Conservation (phyloP, 2,329 filamentous ascomycete genomes). For the Hypoxylon sp. region DNA sequence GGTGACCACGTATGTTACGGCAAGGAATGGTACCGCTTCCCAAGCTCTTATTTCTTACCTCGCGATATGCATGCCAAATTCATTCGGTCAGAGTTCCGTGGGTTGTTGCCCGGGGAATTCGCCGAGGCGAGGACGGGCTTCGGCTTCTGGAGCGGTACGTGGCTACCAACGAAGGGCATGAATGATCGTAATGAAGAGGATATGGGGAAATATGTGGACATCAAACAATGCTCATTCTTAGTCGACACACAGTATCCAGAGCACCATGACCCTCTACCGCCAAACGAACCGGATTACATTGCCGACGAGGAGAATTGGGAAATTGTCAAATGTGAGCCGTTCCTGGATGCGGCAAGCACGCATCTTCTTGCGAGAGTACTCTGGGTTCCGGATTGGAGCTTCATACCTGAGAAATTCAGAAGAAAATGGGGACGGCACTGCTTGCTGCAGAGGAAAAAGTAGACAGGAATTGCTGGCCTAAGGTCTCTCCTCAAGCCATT, state of each 20-base stretch:
- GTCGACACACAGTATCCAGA: constrained; percentile 87
- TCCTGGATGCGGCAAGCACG: constrained; percentile 84
- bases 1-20: constrained; percentile 87
- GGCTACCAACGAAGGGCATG: constrained; percentile 84
- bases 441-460: constrained; percentile 73
- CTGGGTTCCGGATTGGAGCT: constrained; percentile 80
- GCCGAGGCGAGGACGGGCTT: constrained; percentile 77
- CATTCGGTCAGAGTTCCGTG: constrained; percentile 88
- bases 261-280: constrained; percentile 64
- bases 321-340: constrained; percentile 77
- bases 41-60: constrained; percentile 91
- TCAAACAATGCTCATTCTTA: constrained; percentile 82
- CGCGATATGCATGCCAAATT: constrained; percentile 88
- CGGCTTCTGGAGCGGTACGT: constrained; percentile 85
- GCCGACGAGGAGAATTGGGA: constrained; percentile 83
- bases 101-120: constrained; percentile 92
- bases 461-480: neutral
- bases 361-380: constrained; percentile 79
- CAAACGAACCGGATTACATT: constrained; percentile 84
- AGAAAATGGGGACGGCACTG: constrained; percentile 93
- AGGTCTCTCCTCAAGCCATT: neutral
- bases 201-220: constrained; percentile 83
- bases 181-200: constrained; percentile 95
- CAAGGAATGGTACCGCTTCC: constrained; percentile 99
- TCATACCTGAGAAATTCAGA: constrained; percentile 77